These are phyloP conservation scores for Naganishia randhawae DNA, from an alignment of 768 basidiomycete species.

Conservation along the genomic window DNA sequence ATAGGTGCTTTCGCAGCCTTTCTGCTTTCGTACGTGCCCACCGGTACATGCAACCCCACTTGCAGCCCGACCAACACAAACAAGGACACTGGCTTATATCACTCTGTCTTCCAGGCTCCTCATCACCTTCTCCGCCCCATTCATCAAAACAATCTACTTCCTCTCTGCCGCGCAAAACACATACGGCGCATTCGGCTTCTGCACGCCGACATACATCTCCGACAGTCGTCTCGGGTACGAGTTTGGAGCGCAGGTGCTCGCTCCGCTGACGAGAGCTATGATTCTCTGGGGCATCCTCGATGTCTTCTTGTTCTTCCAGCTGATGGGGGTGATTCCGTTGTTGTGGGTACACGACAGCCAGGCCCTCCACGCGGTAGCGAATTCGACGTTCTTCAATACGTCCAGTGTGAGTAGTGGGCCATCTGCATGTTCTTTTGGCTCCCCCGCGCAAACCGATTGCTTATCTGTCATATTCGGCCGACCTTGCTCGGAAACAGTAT, in stretches of 20 bases:
- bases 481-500: slow-evolving; percentile 26
- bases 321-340: slow-evolving; percentile 46
- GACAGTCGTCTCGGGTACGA: slow-evolving; percentile 45
- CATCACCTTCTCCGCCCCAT: slow-evolving; percentile 49
- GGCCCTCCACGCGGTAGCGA: slow-evolving; percentile 45
- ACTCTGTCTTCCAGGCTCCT: slow-evolving; percentile 48
- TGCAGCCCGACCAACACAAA: no score
- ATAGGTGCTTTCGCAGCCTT: slow-evolving; percentile 40
- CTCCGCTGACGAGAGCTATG: slow-evolving; percentile 45
- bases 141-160: slow-evolving; percentile 47
- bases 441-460: no score
- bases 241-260: slow-evolving; percentile 43
- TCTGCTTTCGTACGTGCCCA: slow-evolving; percentile 45
- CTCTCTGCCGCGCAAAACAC: slow-evolving; percentile 33
- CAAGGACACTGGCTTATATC: no score
- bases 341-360: slow-evolving; percentile 47
- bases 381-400: slow-evolving; percentile 43
- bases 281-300: slow-evolving; percentile 48
- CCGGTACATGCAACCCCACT: no score
- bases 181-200: slow-evolving; percentile 49
- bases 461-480: neutral
- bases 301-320: slow-evolving; percentile 46
- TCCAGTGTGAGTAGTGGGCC: slow-evolving; percentile 34
- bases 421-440: neutral
- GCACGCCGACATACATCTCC: slow-evolving; percentile 38